Percentiles rank a stretch among this genome's conserved stretches.
phyloP scores from a whole-genome alignment of 192 early-diverging fungal genomes.

The Coemansia sp. region DNA sequence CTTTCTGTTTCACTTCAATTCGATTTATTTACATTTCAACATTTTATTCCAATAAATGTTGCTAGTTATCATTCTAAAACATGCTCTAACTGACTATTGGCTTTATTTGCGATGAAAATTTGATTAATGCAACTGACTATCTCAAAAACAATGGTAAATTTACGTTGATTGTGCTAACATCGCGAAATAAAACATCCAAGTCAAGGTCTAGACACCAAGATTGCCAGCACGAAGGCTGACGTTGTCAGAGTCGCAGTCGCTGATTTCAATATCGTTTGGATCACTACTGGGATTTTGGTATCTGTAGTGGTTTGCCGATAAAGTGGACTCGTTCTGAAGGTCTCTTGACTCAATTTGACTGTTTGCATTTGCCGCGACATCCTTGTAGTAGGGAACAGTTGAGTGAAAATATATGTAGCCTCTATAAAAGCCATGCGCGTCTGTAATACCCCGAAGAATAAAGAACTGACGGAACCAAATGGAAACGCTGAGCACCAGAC shows the following conservation, averaged over 20 bases:
- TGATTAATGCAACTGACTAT: no score
- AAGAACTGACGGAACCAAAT: slow-evolving; percentile 41
- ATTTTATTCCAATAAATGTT: no score
- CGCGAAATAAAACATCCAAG: no score
- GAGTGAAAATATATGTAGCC: slow-evolving; percentile 31
- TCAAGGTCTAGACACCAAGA: slow-evolving; percentile 34
- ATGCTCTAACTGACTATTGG: no score
- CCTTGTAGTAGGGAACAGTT: slow-evolving; percentile 41
- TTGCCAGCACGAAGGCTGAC: slow-evolving; percentile 31
- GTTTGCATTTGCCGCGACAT: background rate
- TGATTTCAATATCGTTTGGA: slow-evolving; percentile 16
- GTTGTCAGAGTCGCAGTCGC: slow-evolving; percentile 21
- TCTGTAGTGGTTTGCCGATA: no score
- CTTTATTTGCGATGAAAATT: no score
- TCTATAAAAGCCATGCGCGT: slow-evolving; percentile 35
- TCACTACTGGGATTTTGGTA: no score
- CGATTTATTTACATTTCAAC: no score
- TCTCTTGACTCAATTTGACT: background rate
- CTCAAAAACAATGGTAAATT: no score
- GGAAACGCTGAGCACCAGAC: slow-evolving; percentile 33
- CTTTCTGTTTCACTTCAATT: no score
- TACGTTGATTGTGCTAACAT: no score
- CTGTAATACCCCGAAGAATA: slow-evolving; percentile 32
- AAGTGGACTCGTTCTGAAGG: slow-evolving; percentile 5
- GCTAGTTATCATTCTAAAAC: no score